phyloP scores from a whole-genome alignment of 139 green algal species.

The Trebouxia sp. region DNA sequence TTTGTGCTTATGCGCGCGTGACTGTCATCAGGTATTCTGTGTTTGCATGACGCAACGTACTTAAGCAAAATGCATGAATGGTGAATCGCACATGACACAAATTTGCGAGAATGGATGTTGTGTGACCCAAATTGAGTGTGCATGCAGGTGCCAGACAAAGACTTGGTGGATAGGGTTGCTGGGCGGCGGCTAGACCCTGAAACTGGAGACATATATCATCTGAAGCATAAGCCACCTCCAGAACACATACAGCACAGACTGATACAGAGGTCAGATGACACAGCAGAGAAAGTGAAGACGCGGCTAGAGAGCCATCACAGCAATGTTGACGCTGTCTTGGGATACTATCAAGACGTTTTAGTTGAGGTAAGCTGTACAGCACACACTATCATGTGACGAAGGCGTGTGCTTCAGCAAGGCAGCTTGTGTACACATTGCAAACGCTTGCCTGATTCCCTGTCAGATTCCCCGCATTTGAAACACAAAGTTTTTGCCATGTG shows the following conservation, averaged over 20 bases:
- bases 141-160: conserved; percentile 89
- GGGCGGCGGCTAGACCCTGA: conserved; percentile 91
- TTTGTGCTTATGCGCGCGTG: too few species aligned
- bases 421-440: not conserved
- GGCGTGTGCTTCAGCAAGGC: not conserved
- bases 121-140: too few species aligned
- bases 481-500: not conserved
- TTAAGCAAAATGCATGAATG: too few species aligned
- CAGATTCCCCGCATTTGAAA: not conserved
- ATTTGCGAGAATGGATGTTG: too few species aligned
- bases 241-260: conserved; percentile 71
- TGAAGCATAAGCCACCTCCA: conserved; percentile 89
- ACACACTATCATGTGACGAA: not conserved
- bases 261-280: conserved; percentile 91
- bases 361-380: conserved; percentile 57
- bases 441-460: not conserved
- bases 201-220: conserved; percentile 93
- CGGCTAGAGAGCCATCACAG: conserved; percentile 74
- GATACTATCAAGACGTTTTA: conserved; percentile 76
- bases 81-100: too few species aligned
- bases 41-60: too few species aligned
- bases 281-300: conserved; percentile 85
- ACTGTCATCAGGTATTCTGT: too few species aligned
- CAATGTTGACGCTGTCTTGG: conserved; percentile 80
- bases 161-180: conserved; percentile 93